Evolutionary conservation across 192 early-diverging fungal genomes (phyloP).

Genomic region (Entophlyctis luteolus): DNA sequence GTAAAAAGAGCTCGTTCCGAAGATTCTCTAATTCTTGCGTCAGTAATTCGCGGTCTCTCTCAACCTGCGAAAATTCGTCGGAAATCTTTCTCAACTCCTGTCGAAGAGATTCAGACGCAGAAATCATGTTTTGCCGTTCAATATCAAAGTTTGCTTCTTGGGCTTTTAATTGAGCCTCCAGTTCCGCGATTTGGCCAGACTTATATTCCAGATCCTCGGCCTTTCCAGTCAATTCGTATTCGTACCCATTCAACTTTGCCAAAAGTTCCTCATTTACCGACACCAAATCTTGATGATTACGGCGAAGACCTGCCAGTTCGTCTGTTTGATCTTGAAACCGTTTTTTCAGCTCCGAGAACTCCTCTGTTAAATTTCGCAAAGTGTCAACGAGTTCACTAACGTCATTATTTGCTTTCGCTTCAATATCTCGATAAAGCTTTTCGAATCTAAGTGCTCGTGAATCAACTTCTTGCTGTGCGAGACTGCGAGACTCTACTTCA

Average conservation of each 20-base stretch:
- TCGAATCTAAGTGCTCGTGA: conserved; percentile 19
- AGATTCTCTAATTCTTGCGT: not conserved
- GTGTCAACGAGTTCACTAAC: conserved; percentile 27
- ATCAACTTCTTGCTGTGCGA: not conserved
- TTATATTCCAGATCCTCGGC: not conserved
- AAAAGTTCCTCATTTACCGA: not conserved
- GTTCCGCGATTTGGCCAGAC: not conserved
- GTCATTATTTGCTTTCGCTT: conserved; percentile 12
- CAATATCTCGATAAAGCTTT: conserved; percentile 13
- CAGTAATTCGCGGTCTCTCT: not conserved
- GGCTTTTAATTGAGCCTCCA: not conserved
- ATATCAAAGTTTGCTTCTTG: not conserved
- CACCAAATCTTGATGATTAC: conserved; percentile 1
- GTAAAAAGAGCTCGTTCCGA: not conserved
- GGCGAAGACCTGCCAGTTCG: not conserved
- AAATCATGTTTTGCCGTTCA: not conserved
- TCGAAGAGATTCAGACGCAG: not conserved
- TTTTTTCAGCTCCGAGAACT: conserved; percentile 22
- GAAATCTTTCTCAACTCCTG: not conserved
- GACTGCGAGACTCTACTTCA: conserved; percentile 1
- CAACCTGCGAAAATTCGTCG: not conserved
- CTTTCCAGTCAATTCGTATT: not conserved
- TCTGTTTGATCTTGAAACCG: not conserved
- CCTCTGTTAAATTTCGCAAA: conserved; percentile 20
- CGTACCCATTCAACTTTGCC: not conserved